phyloP scores from a whole-genome alignment of 2,329 filamentous ascomycete species.

The Colletotrichum tropicicola region DNA sequence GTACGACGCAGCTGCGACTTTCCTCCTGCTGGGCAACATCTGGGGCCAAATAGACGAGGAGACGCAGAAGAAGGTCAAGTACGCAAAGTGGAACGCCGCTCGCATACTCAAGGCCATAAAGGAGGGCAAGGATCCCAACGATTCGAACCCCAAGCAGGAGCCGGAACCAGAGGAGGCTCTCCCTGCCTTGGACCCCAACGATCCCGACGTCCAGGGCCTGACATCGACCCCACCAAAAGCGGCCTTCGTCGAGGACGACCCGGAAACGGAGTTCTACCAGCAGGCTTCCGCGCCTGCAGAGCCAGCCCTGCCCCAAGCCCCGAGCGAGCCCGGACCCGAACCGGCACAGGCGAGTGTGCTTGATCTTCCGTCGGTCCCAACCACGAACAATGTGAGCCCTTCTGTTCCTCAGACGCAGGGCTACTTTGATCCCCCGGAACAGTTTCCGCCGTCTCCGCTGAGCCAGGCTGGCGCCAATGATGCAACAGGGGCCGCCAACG shows the following conservation, averaged over 20 bases:
- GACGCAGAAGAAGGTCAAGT: conserved; percentile 88
- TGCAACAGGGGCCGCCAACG: conserved; percentile 23
- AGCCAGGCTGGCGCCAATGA: conserved; percentile 42
- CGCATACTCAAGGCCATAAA: conserved; percentile 92
- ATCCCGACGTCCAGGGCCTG: conserved; percentile 70
- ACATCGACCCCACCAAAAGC: conserved; percentile 46
- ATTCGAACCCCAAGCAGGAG: conserved; percentile 80
- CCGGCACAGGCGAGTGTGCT: conserved; percentile 16
- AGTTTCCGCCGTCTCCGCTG: conserved; percentile 45
- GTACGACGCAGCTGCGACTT: conserved; percentile 90
- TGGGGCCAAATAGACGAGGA: conserved; percentile 83
- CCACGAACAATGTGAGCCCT: conserved; percentile 2
- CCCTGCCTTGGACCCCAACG: conserved; percentile 66
- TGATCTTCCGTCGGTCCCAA: conserved; percentile 28
- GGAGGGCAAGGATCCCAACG: conserved; percentile 90
- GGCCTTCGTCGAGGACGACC: conserved; percentile 62
- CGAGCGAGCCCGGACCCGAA: conserved; percentile 25
- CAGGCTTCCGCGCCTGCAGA: conserved; percentile 36
- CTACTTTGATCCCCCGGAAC: conserved; percentile 44
- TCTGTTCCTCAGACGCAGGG: conserved; percentile 35
- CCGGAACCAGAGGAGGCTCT: conserved; percentile 53
- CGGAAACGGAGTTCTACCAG: conserved; percentile 48
- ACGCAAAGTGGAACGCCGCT: conserved; percentile 93
- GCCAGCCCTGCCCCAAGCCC: conserved; percentile 35
- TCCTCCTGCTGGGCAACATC: conserved; percentile 86